Evolutionary conservation across 139 green algal species (phyloP).

Genomic region (Picochlorum sp.): DNA sequence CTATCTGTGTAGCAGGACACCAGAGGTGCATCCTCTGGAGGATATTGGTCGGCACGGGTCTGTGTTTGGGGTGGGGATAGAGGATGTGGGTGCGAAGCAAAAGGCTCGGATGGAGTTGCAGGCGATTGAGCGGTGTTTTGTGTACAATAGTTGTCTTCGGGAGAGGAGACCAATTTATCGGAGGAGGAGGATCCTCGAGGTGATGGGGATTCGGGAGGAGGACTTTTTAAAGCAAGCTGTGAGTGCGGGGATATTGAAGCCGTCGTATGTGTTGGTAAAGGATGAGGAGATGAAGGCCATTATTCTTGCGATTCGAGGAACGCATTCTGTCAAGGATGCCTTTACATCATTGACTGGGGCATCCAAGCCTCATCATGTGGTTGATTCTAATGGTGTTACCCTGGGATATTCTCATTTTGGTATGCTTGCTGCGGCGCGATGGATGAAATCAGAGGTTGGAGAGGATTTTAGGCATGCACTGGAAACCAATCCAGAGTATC

Average conservation of each 20-base stretch:
- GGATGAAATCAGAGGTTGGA: constrained; percentile 44
- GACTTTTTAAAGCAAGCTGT: constrained; percentile 59
- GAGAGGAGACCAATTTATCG: constrained; percentile 39
- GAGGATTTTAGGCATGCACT: constrained; percentile 45
- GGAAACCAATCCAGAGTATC: constrained; percentile 27
- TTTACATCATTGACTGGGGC: constrained; percentile 67
- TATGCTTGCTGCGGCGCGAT: constrained; percentile 81
- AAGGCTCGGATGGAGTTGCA: constrained; percentile 42
- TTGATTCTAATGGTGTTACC: constrained; percentile 50
- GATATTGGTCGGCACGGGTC: constrained; percentile 48
- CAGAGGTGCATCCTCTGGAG: constrained; percentile 40
- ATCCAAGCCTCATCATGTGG: constrained; percentile 75
- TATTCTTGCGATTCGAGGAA: constrained; percentile 72
- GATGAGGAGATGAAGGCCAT: constrained; percentile 47
- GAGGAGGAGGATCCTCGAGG: constrained; percentile 34
- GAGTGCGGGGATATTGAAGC: constrained; percentile 62
- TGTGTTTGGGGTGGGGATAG: constrained; percentile 10
- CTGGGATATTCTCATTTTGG: constrained; percentile 80
- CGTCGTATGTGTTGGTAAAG: constrained; percentile 59
- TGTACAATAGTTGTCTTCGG: constrained; percentile 64
- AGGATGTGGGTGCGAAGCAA: constrained; percentile 1
- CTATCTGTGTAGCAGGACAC: constrained; percentile 51
- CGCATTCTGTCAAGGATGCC: constrained; percentile 69
- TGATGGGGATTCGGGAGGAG: constrained; percentile 29
- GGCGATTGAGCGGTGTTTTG: constrained; percentile 49